phyloP scores from a whole-genome alignment of 345 rosid genomes.

The Aurinia saxatilis region DNA sequence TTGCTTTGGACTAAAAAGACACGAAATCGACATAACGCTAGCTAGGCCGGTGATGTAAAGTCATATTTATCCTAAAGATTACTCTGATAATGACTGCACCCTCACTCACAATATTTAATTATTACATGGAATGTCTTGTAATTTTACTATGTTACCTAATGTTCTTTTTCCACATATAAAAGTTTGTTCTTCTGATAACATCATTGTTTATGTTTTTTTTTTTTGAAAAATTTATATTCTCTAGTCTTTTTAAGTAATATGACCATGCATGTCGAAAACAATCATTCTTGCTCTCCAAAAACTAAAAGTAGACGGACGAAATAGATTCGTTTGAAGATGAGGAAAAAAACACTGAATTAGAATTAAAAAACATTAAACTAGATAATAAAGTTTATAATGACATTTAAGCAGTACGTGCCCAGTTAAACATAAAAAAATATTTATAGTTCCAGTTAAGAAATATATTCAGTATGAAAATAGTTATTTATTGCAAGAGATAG shows the following conservation, averaged over 20 bases:
- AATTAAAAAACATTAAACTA: neutral
- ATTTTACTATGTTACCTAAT: slow-evolving; percentile 13
- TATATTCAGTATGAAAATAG: neutral
- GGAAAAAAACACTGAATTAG: too few relatives aligned
- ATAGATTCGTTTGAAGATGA: neutral
- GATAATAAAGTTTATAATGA: neutral
- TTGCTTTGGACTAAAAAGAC: slow-evolving; percentile 12
- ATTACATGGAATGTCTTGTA: neutral
- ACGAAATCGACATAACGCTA: slow-evolving; percentile 11
- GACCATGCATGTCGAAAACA: neutral
- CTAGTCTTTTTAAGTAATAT: neutral
- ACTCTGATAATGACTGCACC: slow-evolving; percentile 1
- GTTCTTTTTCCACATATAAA: slow-evolving; percentile 1
- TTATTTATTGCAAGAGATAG: neutral
- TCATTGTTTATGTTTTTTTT: slow-evolving; percentile 24
- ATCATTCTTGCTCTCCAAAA: neutral
- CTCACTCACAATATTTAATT: neutral
- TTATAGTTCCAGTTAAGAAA: neutral
- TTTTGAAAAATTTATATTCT: neutral
- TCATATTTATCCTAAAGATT: slow-evolving; percentile 13
- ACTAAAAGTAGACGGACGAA: neutral
- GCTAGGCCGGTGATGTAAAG: slow-evolving; percentile 27
- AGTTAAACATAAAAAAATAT: neutral
- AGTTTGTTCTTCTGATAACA: neutral
- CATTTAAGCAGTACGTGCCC: neutral